Conservation (phyloP, 2,329 filamentous ascomycete genomes). For the Botrytis byssoidea region DNA sequence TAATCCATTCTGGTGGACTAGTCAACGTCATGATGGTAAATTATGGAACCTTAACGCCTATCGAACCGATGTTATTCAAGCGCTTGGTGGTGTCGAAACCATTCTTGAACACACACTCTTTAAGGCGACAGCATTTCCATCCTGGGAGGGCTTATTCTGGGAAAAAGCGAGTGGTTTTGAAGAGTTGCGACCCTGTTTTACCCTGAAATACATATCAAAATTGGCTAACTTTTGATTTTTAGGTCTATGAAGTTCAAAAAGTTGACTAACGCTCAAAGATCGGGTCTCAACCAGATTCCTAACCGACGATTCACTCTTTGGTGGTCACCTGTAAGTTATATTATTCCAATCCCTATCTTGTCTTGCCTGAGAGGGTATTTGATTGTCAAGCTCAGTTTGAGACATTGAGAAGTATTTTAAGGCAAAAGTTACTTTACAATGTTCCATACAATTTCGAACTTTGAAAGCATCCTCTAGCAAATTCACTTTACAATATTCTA, state of each 20-base stretch:
- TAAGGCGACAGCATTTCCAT: constrained; percentile 94
- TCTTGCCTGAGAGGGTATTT: not conserved
- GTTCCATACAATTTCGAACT: not conserved
- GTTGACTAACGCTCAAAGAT: constrained; percentile 92
- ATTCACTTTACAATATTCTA: too few relatives aligned
- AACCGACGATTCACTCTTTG: constrained; percentile 98
- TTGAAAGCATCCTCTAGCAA: not conserved
- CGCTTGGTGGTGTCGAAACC: constrained; percentile 87
- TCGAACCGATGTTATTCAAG: constrained; percentile 94
- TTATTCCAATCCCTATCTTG: constrained; percentile 38
- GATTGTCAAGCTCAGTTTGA: not conserved
- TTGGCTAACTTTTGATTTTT: not conserved
- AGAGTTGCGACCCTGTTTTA: constrained; percentile 21
- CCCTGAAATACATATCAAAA: not conserved
- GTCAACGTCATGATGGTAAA: constrained; percentile 94
- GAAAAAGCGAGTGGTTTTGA: constrained; percentile 56
- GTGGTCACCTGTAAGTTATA: constrained; percentile 94
- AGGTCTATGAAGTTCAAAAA: constrained; percentile 94
- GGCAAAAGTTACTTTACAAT: not conserved
- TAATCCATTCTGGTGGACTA: constrained; percentile 99
- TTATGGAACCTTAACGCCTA: constrained; percentile 97
- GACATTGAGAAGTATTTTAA: not conserved
- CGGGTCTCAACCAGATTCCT: constrained; percentile 96
- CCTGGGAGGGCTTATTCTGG: constrained; percentile 96
- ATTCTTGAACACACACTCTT: constrained; percentile 96